Evolutionary conservation across 306 rosid genomes (phyloP).

Genomic region (Malus domestica): DNA sequence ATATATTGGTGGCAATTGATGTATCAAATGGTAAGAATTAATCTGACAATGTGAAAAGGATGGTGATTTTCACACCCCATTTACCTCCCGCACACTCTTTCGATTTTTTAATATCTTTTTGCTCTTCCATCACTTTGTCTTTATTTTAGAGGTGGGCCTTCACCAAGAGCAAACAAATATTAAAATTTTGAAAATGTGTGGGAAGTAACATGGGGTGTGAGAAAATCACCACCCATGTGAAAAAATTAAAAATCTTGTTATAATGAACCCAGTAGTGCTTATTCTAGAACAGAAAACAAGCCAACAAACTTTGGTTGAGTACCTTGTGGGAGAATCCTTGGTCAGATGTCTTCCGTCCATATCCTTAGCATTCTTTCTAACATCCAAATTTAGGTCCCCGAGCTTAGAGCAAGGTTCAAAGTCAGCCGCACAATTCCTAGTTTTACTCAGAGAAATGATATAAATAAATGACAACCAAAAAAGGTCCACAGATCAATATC

Average conservation of each 20-base stretch:
- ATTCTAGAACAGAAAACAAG: constrained; percentile 14
- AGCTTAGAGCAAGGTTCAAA: constrained; percentile 96
- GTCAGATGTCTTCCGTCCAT: constrained; percentile 31
- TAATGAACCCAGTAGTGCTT: not conserved
- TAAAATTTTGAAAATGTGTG: not conserved
- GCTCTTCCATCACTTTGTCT: not conserved
- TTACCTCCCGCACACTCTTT: not conserved
- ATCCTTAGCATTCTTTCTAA: constrained; percentile 49
- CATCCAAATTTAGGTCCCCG: constrained; percentile 89
- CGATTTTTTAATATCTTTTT: no score
- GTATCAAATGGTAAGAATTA: not conserved
- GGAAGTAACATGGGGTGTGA: not conserved
- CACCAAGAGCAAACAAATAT: not conserved
- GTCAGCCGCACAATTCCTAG: constrained; percentile 56
- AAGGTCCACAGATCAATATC: constrained; percentile 12
- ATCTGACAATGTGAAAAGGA: not conserved
- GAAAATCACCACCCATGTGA: not conserved
- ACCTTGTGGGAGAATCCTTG: constrained; percentile 50
- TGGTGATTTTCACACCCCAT: no score
- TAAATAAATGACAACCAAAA: not conserved
- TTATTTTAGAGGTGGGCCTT: not conserved
- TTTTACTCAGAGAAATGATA: constrained; percentile 29
- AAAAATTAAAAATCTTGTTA: not conserved
- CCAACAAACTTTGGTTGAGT: constrained; percentile 11
- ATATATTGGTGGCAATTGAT: not conserved